Evolutionary conservation across 2,329 filamentous ascomycete genomes (phyloP).

Genomic region (Diplocarpon rosae): DNA sequence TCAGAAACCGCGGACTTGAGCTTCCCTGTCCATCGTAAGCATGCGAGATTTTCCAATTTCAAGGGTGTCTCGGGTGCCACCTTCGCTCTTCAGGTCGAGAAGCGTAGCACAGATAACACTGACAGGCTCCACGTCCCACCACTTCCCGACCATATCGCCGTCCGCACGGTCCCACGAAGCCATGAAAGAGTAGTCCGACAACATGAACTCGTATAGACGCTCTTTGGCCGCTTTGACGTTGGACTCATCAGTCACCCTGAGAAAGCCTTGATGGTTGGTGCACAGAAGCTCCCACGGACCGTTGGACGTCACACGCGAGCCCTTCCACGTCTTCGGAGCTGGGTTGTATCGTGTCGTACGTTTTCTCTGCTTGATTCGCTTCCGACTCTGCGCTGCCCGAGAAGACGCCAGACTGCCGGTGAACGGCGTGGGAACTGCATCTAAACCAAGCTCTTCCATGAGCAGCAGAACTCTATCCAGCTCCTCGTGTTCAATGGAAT

Average conservation of each 20-base stretch:
- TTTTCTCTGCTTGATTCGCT: slow-evolving; percentile 6
- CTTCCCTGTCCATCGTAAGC: slow-evolving; percentile 4
- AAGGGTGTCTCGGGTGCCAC: too few species aligned
- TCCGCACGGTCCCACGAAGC: slow-evolving; percentile 16
- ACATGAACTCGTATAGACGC: slow-evolving; percentile 11
- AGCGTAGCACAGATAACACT: slow-evolving; percentile 13
- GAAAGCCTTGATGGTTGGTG: slow-evolving; percentile 12
- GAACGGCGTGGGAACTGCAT: slow-evolving; percentile 3
- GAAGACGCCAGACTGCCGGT: slow-evolving; percentile 6
- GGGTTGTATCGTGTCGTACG: slow-evolving; percentile 12
- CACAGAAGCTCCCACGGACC: slow-evolving; percentile 15
- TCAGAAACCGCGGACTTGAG: slow-evolving; percentile 7
- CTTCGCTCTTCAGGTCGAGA: slow-evolving; percentile 10
- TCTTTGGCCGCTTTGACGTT: slow-evolving; percentile 11
- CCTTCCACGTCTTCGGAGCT: slow-evolving; percentile 11
- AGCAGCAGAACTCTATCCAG: slow-evolving; percentile 11
- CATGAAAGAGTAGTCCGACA: slow-evolving; percentile 15
- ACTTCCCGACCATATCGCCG: slow-evolving; percentile 10
- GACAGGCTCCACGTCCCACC: slow-evolving; percentile 17
- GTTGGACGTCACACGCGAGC: slow-evolving; percentile 6
- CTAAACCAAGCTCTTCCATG: slow-evolving; percentile 10
- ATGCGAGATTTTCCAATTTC: neutral
- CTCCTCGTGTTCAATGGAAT: slow-evolving; percentile 11
- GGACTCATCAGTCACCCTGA: slow-evolving; percentile 9
- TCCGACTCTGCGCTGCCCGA: slow-evolving; percentile 8